A percentile compares a stretch with the other conserved stretches of the same genome.
Evolutionary conservation across 371 early-diverging fungal species (phyloP).

Genomic region (Rhizopus arrhizus): DNA sequence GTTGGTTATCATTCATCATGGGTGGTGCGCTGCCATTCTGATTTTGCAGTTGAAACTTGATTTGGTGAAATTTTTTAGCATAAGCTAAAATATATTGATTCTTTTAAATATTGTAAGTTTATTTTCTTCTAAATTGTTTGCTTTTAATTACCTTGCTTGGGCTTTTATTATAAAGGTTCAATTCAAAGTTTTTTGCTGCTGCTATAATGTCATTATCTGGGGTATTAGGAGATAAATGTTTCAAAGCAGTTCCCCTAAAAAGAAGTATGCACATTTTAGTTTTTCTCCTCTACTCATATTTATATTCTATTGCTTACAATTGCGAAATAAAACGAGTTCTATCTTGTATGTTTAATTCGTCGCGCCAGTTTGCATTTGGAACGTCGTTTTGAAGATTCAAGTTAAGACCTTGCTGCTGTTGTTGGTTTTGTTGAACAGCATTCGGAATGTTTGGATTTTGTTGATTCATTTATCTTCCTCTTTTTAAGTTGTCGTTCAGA

Average conservation of each 20-base stretch:
- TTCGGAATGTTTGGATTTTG: conserved; percentile 31
- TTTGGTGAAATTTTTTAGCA: conserved; percentile 41
- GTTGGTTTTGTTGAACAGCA: conserved; percentile 14
- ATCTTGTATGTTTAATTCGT: conserved; percentile 36
- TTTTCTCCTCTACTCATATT: neutral
- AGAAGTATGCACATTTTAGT: neutral
- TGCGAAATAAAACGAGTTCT: conserved; percentile 38
- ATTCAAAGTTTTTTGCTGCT: conserved; percentile 50
- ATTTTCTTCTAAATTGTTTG: neutral
- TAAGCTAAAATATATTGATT: conserved; percentile 34
- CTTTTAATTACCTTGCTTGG: conserved; percentile 42
- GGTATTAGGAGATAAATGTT: conserved; percentile 44
- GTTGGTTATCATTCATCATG: conserved; percentile 40
- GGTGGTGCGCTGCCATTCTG: conserved; percentile 22
- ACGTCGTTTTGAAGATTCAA: conserved; percentile 23
- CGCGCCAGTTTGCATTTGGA: conserved; percentile 39
- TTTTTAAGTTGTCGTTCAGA: neutral
- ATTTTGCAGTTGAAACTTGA: conserved; percentile 35
- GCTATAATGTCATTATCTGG: conserved; percentile 45
- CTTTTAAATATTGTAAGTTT: neutral
- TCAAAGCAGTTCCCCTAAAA: conserved; percentile 41
- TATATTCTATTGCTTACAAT: conserved; percentile 19
- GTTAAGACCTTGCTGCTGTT: conserved; percentile 11
- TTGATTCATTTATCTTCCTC: conserved; percentile 22
- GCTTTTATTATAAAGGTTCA: conserved; percentile 36